Conservation (phyloP, 768 basidiomycete genomes). For the Hemileccinum impolitum region DNA sequence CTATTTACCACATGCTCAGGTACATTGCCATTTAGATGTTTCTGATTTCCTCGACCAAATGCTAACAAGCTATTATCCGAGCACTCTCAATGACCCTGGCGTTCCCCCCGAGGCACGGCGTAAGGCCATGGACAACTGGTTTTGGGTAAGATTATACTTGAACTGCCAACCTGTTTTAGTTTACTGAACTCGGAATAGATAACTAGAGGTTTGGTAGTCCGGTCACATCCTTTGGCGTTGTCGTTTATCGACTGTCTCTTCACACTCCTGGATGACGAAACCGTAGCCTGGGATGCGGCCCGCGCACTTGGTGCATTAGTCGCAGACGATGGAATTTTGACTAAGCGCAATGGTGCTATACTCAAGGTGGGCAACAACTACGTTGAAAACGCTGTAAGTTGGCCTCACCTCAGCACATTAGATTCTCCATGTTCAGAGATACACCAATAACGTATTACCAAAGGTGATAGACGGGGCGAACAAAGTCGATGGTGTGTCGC, state of each 20-base stretch:
- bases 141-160: slow-evolving; percentile 52
- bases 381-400: background rate
- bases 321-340: slow-evolving; percentile 58
- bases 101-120: slow-evolving; percentile 39
- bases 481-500: slow-evolving; percentile 46
- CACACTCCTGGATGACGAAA: slow-evolving; percentile 62
- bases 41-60: slow-evolving; percentile 41
- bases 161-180: background rate
- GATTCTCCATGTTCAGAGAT: slow-evolving; percentile 74
- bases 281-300: slow-evolving; percentile 70
- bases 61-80: slow-evolving; percentile 47
- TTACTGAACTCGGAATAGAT: slow-evolving; percentile 44
- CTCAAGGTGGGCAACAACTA: slow-evolving; percentile 54
- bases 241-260: slow-evolving; percentile 63
- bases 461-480: slow-evolving; percentile 68
- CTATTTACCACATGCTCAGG: background rate
- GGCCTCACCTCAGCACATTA: slow-evolving; percentile 28
- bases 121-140: slow-evolving; percentile 57
- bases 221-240: slow-evolving; percentile 59
- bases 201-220: slow-evolving; percentile 73
- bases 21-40: slow-evolving; percentile 37
- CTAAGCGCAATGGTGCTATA: slow-evolving; percentile 74
- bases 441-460: slow-evolving; percentile 69
- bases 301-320: slow-evolving; percentile 68
- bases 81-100: slow-evolving; percentile 39